Evolutionary conservation across 768 basidiomycete species (phyloP), one percentile per base, ranked within the genome.

Genomic region (Termitomyces sp.): DNA sequence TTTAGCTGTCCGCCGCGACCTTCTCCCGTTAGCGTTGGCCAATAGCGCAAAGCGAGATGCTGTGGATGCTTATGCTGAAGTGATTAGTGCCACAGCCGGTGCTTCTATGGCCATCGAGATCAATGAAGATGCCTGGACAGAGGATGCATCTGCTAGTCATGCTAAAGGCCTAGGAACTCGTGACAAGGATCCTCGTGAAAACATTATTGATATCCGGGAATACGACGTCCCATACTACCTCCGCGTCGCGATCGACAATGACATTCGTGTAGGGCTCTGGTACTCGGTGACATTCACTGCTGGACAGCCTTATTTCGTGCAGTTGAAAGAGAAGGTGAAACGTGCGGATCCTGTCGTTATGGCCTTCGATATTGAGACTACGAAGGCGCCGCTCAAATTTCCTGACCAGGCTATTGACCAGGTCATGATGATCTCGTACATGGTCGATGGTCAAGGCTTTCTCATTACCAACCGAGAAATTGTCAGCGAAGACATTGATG

Each of bases 391-490:
- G n/a, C 84, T 98, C 64, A 98, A 98, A 72, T 98, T 98, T 67
- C 96, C 97, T 1, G 97, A 98, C 74, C 89, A 94, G 63, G 82
- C 85, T 7, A 87, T 92, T 25, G 97, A 98, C 75, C 95, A 98
- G 68, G 94, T 99, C 64, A 99, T 99, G 96, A 99, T 99, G 97
- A 98, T 99, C 61, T 99, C 97, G 43, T 99, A 98, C 73, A 98
- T 99, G 95, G 78, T 99, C 17, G 97, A 99, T 68, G 96, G 94
- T 0, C 92, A 95, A 70, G 97, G 97, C 0, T 99, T 90, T 67
- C 82, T 99, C 59, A 98, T 99, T 71, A 97, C 94, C 21, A 98
- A 98, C 65, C 82, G 97, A 42, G 97, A 99, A 62, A 98, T 98
- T 50, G 93, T 98, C 57, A 86, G 89, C 59, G 95, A 98, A 67